These are phyloP conservation scores for Nothomitra cinnamomea DNA, from an alignment of 2,329 filamentous ascomycete species.

Conservation along the genomic window DNA sequence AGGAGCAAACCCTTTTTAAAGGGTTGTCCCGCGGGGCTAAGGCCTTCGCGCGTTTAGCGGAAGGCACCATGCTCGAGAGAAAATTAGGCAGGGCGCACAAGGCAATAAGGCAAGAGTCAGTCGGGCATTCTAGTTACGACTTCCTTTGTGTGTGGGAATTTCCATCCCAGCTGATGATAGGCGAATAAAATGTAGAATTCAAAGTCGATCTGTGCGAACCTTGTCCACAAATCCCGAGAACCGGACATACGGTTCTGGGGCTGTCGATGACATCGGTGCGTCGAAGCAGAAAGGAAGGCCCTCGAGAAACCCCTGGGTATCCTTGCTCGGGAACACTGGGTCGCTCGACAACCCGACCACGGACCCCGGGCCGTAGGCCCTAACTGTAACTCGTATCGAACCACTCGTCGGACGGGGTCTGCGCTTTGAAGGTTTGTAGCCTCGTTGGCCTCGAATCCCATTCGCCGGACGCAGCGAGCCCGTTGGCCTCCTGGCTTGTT, in stretches of 20 bases:
- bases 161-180: slow-evolving; percentile 4
- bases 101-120: slow-evolving; percentile 3
- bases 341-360: neutral
- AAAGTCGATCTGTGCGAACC: slow-evolving; percentile 3
- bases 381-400: neutral
- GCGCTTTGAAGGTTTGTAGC: neutral
- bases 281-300: neutral
- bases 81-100: slow-evolving; percentile 4
- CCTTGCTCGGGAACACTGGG: neutral
- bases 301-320: neutral
- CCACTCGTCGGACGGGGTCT: neutral
- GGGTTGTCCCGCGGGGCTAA: neutral
- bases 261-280: slow-evolving; percentile 3
- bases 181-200: slow-evolving; percentile 4
- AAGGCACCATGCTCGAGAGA: slow-evolving; percentile 1
- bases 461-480: neutral
- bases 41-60: slow-evolving; percentile 2
- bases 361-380: slow-evolving; percentile 1
- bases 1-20: slow-evolving; percentile 1
- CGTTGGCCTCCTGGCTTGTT: neutral
- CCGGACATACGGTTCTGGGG: slow-evolving; percentile 2
- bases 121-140: neutral
- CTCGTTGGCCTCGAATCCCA: neutral
- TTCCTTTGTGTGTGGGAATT: neutral
- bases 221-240: slow-evolving; percentile 4